phyloP scores from a whole-genome alignment of 2,329 filamentous ascomycete genomes.

The Cladosporium phlei region DNA sequence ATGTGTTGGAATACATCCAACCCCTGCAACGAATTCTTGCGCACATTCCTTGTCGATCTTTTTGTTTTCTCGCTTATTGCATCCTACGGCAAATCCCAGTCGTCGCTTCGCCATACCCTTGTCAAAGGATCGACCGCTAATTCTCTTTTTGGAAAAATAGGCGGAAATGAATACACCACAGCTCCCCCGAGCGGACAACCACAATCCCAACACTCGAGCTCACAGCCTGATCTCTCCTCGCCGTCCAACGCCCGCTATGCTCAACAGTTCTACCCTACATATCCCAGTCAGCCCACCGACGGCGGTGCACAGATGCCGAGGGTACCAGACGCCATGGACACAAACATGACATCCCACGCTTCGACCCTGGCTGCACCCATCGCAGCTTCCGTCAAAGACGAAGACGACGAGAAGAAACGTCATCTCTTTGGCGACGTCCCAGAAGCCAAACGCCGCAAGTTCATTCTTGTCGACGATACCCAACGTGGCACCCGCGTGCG shows the following conservation, averaged over 20 bases:
- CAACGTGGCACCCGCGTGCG: slow-evolving; percentile 75
- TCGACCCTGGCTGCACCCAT: slow-evolving; percentile 30
- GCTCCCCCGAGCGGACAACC: slow-evolving; percentile 57
- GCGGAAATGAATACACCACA: slow-evolving; percentile 56
- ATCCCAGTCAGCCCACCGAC: slow-evolving; percentile 55
- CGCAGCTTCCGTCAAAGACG: slow-evolving; percentile 34
- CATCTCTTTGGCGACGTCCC: slow-evolving; percentile 83
- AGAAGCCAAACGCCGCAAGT: slow-evolving; percentile 88
- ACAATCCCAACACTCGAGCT: slow-evolving; percentile 60
- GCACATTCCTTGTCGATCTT: slow-evolving; percentile 23
- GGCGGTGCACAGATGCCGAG: slow-evolving; percentile 60
- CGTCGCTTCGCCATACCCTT: slow-evolving; percentile 19
- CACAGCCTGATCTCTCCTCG: slow-evolving; percentile 45
- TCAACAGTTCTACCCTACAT: slow-evolving; percentile 71
- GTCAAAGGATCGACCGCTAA: slow-evolving; percentile 36
- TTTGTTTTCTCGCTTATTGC: slow-evolving; percentile 30
- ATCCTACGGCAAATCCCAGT: slow-evolving; percentile 20
- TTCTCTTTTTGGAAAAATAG: slow-evolving; percentile 42
- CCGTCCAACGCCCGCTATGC: slow-evolving; percentile 65
- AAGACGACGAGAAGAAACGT: slow-evolving; percentile 56
- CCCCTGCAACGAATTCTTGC: slow-evolving; percentile 4
- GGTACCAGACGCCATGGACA: slow-evolving; percentile 54
- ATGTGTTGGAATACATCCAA: slow-evolving; percentile 13
- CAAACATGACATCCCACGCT: slow-evolving; percentile 32
- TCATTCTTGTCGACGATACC: slow-evolving; percentile 89